These are phyloP conservation scores for Peribolospora kevripleyi DNA, from an alignment of 768 basidiomycete genomes.

Conservation along the genomic window DNA sequence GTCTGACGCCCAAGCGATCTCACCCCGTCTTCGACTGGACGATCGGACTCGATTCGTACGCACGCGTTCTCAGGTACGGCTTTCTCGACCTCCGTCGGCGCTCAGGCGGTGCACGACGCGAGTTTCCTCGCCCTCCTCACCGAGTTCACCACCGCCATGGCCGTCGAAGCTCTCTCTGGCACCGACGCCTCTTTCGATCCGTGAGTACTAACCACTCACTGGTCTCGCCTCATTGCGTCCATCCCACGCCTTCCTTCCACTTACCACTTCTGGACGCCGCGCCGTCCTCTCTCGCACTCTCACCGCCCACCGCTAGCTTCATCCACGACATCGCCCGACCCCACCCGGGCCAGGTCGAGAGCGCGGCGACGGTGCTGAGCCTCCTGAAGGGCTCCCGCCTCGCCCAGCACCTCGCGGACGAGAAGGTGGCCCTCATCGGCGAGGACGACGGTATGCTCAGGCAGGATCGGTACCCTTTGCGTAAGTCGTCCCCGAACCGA, in stretches of 20 bases:
- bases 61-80: constrained; percentile 28
- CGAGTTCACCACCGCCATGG: constrained; percentile 57
- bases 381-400: constrained; percentile 18
- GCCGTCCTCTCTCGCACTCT: not conserved
- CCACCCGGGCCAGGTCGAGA: constrained; percentile 65
- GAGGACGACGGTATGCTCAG: constrained; percentile 49
- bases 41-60: too few species aligned
- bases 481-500: constrained; percentile 3
- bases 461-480: constrained; percentile 47
- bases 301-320: constrained; percentile 47
- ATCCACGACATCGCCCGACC: constrained; percentile 48
- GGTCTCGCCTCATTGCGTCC: too few species aligned
- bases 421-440: constrained; percentile 42
- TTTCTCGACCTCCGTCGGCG: constrained; percentile 54
- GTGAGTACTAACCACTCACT: not conserved
- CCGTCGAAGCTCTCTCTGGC: constrained; percentile 53
- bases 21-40: too few species aligned
- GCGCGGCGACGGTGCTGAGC: constrained; percentile 40
- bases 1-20: too few species aligned
- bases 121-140: constrained; percentile 23
- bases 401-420: constrained; percentile 30
- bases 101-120: constrained; percentile 47
- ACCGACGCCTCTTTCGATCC: constrained; percentile 19
- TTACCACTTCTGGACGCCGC: too few species aligned
- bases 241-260: too few species aligned